These are phyloP conservation scores for Salix brachista DNA, from an alignment of 345 rosid genomes.

Conservation along the genomic window DNA sequence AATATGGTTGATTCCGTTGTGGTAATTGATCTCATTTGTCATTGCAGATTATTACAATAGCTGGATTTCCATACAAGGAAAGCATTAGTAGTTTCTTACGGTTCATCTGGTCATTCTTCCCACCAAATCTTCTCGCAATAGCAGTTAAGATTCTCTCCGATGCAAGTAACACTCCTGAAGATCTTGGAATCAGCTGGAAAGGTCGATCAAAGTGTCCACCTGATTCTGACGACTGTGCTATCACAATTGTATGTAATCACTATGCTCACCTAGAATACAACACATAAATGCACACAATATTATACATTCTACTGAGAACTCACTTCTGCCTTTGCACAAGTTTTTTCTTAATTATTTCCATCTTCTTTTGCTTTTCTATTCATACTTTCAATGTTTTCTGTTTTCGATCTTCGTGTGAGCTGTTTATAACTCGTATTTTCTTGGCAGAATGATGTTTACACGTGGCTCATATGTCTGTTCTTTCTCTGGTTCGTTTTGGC, in stretches of 20 bases:
- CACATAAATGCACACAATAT: neutral
- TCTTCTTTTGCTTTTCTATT: neutral
- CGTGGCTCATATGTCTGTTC: constrained; percentile 63
- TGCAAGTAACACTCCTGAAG: constrained; percentile 67
- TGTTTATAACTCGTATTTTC: constrained; percentile 8
- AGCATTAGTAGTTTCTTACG: constrained; percentile 23
- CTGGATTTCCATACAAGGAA: constrained; percentile 59
- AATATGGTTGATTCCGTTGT: neutral
- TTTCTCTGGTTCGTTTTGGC: constrained; percentile 68
- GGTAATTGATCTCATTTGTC: constrained; percentile 14
- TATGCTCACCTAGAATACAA: neutral
- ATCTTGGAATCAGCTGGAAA: constrained; percentile 82
- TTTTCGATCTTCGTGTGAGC: neutral
- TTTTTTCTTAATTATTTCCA: neutral
- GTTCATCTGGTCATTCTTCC: constrained; percentile 73
- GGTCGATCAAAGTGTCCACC: constrained; percentile 51
- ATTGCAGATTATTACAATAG: constrained; percentile 53
- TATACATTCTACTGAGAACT: neutral
- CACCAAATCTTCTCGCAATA: constrained; percentile 82
- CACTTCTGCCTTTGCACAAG: neutral
- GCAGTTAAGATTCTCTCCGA: constrained; percentile 49
- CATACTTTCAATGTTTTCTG: neutral
- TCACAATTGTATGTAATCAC: constrained; percentile 57
- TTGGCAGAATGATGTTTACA: constrained; percentile 70
- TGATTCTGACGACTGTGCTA: constrained; percentile 51